Conservation (phyloP, 164 flowering plant species). For the Dillenia suffruticosa region DNA sequence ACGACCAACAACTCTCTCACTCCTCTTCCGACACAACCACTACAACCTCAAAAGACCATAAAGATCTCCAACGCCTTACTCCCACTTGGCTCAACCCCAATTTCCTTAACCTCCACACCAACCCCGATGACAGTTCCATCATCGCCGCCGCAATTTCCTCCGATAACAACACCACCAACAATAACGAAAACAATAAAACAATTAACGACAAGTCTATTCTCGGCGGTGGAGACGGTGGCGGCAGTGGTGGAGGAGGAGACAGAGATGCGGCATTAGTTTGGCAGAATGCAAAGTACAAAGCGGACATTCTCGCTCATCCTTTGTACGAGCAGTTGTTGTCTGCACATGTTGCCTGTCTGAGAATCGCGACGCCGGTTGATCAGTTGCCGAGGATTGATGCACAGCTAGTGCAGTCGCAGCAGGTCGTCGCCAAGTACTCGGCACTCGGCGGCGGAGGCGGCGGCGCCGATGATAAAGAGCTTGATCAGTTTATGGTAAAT, state of each 20-base stretch:
- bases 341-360: constrained; percentile 61
- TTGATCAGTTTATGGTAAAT: constrained; percentile 64
- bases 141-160: constrained; percentile 32
- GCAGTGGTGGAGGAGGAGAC: constrained; percentile 18
- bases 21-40: constrained; percentile 5
- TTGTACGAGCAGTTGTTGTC: constrained; percentile 63
- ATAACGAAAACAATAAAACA: constrained; percentile 9
- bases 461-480: constrained; percentile 52
- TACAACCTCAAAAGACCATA: background rate
- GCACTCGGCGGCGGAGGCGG: constrained; percentile 30
- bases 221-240: constrained; percentile 18
- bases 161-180: constrained; percentile 10
- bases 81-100: constrained; percentile 60
- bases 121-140: constrained; percentile 31
- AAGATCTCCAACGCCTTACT: background rate
- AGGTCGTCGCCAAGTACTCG: constrained; percentile 60
- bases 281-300: constrained; percentile 55
- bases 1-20: background rate
- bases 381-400: constrained; percentile 77
- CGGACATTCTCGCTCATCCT: constrained; percentile 59
- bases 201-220: background rate
- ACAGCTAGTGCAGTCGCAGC: constrained; percentile 67
- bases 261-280: constrained; percentile 32
- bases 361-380: constrained; percentile 76
- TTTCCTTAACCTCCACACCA: constrained; percentile 42